Conservation (phyloP, 371 early-diverging fungal species). For the Smittium culicis region DNA sequence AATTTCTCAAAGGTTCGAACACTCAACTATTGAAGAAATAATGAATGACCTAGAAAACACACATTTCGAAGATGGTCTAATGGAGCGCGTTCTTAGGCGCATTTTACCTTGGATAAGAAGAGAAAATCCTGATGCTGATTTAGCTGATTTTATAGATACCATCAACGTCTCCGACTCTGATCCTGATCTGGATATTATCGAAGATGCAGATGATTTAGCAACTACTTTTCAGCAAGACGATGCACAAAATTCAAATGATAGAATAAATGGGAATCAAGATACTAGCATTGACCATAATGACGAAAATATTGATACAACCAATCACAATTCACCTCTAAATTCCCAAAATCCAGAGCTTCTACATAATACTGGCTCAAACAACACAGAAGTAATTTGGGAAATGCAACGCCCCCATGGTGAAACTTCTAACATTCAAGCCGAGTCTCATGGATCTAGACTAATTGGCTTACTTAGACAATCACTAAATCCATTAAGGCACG, state of each 20-base stretch:
- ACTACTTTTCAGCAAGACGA: too few species aligned
- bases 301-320: not conserved
- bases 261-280: too few species aligned
- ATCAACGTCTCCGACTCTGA: not conserved
- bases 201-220: not conserved
- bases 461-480: not conserved
- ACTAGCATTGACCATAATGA: not conserved
- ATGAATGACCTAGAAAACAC: not conserved
- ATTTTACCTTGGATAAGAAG: slow-evolving; percentile 9
- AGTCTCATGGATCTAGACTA: not conserved
- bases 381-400: not conserved
- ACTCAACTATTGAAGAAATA: not conserved
- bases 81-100: not conserved
- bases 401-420: not conserved
- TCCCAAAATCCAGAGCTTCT: not conserved
- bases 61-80: not conserved
- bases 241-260: too few species aligned
- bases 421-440: not conserved
- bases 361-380: not conserved
- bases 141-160: not conserved
- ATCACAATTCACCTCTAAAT: not conserved
- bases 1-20: not conserved
- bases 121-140: not conserved
- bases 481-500: not conserved
- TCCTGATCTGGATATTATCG: not conserved